Base-by-base conservation (phyloP, 2,329 filamentous ascomycete species). In the Endothia cerciana region DNA sequence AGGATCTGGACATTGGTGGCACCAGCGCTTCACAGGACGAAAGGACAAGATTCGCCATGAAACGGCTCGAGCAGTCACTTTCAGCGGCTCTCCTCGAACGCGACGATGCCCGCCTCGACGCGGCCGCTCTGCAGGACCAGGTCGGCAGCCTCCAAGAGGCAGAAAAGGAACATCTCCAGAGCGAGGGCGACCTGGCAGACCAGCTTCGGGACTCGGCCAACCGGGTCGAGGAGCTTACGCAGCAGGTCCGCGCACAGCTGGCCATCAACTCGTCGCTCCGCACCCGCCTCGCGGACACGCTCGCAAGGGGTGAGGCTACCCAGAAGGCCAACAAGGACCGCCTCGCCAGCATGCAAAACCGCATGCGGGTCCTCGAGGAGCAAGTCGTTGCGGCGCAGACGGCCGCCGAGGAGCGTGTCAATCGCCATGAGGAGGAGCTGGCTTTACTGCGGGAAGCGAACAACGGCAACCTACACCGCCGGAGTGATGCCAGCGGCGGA, bases 341-440 rank as follows among this genome's bases (percentile, higher is more conserved):
- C 72, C 97, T 99, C 75, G 92, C 92, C 65, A 85, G 89, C 63
- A 87, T 98, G 75, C 94, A 98, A 76, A 85, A 86, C 68, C 90
- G 89, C 65, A 89, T 99, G 65, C 92, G 91, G 72, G 79, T 82
- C 19, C 87, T 97, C 60, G 95, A 98, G 75, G 94, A 98, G 68
- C 87, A 90, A 72, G 86, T 99, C 28, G 84, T 96, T 63, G 80
- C 87, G 25, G 93, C 94, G 1, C 94, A 98, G 77, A 89, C 92
- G 65, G 87, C 91, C 25, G 94, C 93, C 0, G 95, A 99, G 75
- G 93, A 94, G 59, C 89, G 89, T 47, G 87, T 98, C 65, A 81
- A 87, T 53, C 89, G 88, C 59, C 93, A 97, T 74, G 95, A 98
- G 76, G 92, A 95, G 45, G 93, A 97, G 77, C 85, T 97, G 45